Evolutionary conservation across 805 yeast species (phyloP), one percentile per base, ranked within the genome.

Genomic region (Yarrowia sp.): DNA sequence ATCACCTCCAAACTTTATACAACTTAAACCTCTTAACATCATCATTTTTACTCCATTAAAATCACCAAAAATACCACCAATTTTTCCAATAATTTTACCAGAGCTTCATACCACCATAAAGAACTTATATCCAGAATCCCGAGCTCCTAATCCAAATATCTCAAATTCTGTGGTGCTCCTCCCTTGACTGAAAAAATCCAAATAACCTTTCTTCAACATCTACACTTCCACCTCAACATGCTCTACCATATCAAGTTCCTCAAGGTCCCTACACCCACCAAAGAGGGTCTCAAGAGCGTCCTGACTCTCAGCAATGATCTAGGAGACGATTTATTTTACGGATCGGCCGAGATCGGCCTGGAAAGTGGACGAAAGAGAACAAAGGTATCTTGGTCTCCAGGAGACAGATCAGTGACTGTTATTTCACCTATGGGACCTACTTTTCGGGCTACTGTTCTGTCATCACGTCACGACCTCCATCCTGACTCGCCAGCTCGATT

Each of bases 311-410:
- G 78, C 2, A 79, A 79, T 50, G 82, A 79, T 65, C 72, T 79
- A 1, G 82, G 82, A 3, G 81, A 79, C 28, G 70, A 69, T 47
- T 74, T 73, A 65, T 78, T 76, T 69, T 72, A 72, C 60, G 81
- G 80, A 7, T 68, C 71, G 31, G 69, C 71, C 1, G 32, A 64
- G 0, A 62, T 70, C 32, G 50, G 42, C 38, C n/a, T 58, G 1
- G 64, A 43, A 13, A 33, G 9, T 10, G 61, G 61, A 1, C 43
- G 35, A 14, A 7, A 18, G 13, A 7, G 64, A 18, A 58, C 22
- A 15, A 44, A 33, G 35, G 64, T 35, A 32, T 15, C 17, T 13
- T 43, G 51, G 51, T 39, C 36, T 4, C 36, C 51, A 7, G 50
- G 51, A 32, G 39, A 35, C 35, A 47, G 64, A 32, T 43, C 50